These are phyloP conservation scores for Phialocephala sp. DNA, from an alignment of 2,329 filamentous ascomycete genomes.

Conservation along the genomic window DNA sequence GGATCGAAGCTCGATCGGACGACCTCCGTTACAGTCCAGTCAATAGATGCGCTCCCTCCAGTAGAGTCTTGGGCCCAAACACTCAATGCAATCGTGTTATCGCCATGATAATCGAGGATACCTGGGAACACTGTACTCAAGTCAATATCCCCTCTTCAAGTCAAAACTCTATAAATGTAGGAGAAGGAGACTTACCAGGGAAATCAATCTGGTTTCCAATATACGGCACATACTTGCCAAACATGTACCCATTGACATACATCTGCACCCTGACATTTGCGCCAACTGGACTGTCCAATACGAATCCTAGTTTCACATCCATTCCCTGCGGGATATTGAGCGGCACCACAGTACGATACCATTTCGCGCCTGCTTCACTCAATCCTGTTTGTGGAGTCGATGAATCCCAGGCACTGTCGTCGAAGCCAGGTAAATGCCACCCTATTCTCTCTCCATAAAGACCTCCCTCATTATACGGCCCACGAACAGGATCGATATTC, in stretches of 20 bases:
- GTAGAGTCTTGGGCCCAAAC: conserved; percentile 57
- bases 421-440: conserved; percentile 62
- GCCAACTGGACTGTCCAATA: conserved; percentile 52
- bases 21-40: conserved; percentile 59
- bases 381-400: conserved; percentile 44
- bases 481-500: conserved; percentile 60
- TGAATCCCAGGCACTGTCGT: conserved; percentile 52
- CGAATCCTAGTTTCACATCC: conserved; percentile 62
- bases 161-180: background rate
- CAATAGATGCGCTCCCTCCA: conserved; percentile 43
- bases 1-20: conserved; percentile 59
- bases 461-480: conserved; percentile 62
- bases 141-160: background rate
- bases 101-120: conserved; percentile 60
- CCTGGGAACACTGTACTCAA: conserved; percentile 56
- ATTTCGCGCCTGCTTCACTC: conserved; percentile 57
- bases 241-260: conserved; percentile 71
- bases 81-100: conserved; percentile 62
- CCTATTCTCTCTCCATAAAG: conserved; percentile 63
- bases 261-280: conserved; percentile 58
- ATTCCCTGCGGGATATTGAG: conserved; percentile 56
- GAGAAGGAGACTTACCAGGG: conserved; percentile 44
- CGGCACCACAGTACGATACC: conserved; percentile 59
- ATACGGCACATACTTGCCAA: conserved; percentile 62
- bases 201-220: conserved; percentile 66